Evolutionary conservation across 176 grass and related monocot genomes (phyloP).

Genomic region (Tuctoria greenei): DNA sequence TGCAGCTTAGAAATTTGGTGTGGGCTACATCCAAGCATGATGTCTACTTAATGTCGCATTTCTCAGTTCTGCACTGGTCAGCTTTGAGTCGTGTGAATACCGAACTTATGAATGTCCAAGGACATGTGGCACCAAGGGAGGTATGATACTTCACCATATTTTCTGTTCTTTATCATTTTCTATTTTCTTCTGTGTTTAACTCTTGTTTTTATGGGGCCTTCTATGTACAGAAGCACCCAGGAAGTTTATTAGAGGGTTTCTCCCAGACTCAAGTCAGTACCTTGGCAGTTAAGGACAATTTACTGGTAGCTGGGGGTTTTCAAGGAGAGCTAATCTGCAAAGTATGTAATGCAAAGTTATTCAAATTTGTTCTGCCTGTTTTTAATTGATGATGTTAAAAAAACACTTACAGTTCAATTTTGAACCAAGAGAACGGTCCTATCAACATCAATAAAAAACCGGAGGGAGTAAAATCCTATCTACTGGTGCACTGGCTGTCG

Average conservation of each 20-base stretch:
- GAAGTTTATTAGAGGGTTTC: constrained; percentile 66
- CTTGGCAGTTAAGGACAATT: constrained; percentile 74
- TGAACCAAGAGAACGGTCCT: background rate
- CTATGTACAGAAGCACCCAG: constrained; percentile 63
- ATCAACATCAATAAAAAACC: background rate
- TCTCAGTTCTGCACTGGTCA: constrained; percentile 71
- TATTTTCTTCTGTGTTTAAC: constrained; percentile 5
- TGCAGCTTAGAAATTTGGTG: constrained; percentile 82
- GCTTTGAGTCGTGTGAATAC: constrained; percentile 49
- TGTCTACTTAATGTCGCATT: constrained; percentile 58
- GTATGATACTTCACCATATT: constrained; percentile 23
- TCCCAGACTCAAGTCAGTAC: constrained; percentile 72
- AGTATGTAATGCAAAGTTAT: constrained; percentile 42
- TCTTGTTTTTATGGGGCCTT: constrained; percentile 23
- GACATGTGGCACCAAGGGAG: constrained; percentile 53
- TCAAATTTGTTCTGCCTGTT: background rate
- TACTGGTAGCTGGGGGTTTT: constrained; percentile 1
- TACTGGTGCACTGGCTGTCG: background rate
- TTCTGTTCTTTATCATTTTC: constrained; percentile 14
- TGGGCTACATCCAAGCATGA: constrained; percentile 92
- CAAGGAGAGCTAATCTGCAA: constrained; percentile 91
- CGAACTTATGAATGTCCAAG: constrained; percentile 74
- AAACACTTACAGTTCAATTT: background rate
- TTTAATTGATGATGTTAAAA: background rate
- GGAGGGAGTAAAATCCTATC: background rate